Base-by-base conservation (phyloP, 2,329 filamentous ascomycete genomes). In the Colletotrichum viniferum region DNA sequence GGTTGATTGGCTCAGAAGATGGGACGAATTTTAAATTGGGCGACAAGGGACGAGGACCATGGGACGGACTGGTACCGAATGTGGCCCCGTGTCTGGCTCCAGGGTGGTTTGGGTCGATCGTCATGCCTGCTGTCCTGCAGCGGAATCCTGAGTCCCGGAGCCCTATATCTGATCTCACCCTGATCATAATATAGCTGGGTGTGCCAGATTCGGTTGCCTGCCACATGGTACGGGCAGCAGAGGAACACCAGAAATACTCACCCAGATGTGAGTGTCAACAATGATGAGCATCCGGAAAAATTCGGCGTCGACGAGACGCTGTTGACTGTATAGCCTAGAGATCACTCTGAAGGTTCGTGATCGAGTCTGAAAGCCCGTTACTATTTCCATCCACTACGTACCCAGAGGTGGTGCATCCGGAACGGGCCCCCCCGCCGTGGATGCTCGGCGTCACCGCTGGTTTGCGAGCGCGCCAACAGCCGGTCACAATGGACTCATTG, bases 61-160 rank as follows among this genome's bases (percentile, higher is more conserved):
- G 30, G 69, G 56, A 58, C 48, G 63, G 48, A 55, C 64, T 70
- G 74, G 65, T 74, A 74, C 74, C 74, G 71, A 76, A 21, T 56
- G 43, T 58, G 71, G 70, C 71, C 52, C 70, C 38, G 62, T 75
- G 56, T 67, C 60, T 56, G 58, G 68, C 60, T 30, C 58, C 69
- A 74, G 62, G 43, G 24, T 70, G 36, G 62, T 73, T 76, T 76
- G 74, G 61, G 71, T 60, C 74, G 74, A 76, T 76, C 74, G 60
- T 76, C 60, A 74, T 76, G 74, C 74, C 43, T 76, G 74, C 48
- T 74, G 70, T 74, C 74, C 71, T 76, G 74, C 74, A 76, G 74
- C 65, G 71, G 71, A 73, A 70, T 70, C 65, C 48, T 70, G 36
- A 74, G 60, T 62, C 71, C 74, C 71, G 74, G 74, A 34, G 56